These are phyloP conservation scores for Vitis vinifera DNA, from an alignment of 164 flowering plant genomes.

Conservation along the genomic window DNA sequence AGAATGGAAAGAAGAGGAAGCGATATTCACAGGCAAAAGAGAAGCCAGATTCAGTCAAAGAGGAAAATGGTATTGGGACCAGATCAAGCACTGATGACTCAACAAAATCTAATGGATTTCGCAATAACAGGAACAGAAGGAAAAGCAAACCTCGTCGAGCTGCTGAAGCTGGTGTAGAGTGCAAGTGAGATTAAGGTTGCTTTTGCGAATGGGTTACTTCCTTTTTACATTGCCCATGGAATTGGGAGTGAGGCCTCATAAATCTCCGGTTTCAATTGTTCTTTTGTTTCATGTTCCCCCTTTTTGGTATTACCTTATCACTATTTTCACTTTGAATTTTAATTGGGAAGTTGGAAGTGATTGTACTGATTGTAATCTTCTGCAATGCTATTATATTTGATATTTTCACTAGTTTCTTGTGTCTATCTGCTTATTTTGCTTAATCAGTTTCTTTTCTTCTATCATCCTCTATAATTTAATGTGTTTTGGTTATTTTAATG, in stretches of 20 bases:
- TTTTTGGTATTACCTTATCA: slow-evolving; percentile 6
- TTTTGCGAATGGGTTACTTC: slow-evolving; percentile 4
- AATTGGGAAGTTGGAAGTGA: slow-evolving; percentile 23
- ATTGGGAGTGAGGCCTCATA: slow-evolving; percentile 25
- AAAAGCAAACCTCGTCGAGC: slow-evolving; percentile 64
- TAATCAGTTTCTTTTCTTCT: neutral
- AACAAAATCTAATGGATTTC: slow-evolving; percentile 41
- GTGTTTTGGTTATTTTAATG: neutral
- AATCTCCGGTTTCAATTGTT: slow-evolving; percentile 20
- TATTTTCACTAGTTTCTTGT: slow-evolving; percentile 14
- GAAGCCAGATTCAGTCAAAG: slow-evolving; percentile 28
- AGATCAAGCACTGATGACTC: slow-evolving; percentile 34
- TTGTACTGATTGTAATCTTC: slow-evolving; percentile 26
- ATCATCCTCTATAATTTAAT: neutral
- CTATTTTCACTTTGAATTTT: slow-evolving; percentile 18
- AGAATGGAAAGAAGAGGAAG: slow-evolving; percentile 47
- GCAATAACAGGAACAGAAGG: slow-evolving; percentile 50
- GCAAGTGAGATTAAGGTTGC: slow-evolving; percentile 46
- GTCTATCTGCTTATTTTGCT: slow-evolving; percentile 1
- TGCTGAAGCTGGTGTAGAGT: slow-evolving; percentile 57
- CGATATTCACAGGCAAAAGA: slow-evolving; percentile 30
- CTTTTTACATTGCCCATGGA: neutral
- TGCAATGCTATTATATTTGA: slow-evolving; percentile 17
- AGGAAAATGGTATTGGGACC: slow-evolving; percentile 39
- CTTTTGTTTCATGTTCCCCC: slow-evolving; percentile 10